Evolutionary conservation across 805 yeast genomes (phyloP), one percentile per base, ranked within the genome.

Genomic region (Komagataella phaffii): DNA sequence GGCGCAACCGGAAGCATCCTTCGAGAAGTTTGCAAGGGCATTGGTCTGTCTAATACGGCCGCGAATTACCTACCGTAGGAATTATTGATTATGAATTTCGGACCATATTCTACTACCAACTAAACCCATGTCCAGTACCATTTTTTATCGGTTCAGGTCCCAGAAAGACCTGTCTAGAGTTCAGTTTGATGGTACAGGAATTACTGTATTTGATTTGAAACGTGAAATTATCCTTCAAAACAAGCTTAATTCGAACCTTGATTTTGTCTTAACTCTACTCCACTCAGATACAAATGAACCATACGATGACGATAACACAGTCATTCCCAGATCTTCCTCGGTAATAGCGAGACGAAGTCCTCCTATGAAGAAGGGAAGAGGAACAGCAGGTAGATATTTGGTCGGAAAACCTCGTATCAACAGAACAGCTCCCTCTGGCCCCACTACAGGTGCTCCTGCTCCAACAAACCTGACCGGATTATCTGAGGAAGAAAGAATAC

Each of bases 101-200:
- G 12, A 10, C 2, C 6, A 3, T 30, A 30, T 30, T 30, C 14
- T 18, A 14, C 46, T 19, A 18, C 17, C 46, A 12, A 8, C n/a
- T 17, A 44, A 14, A 4, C 12, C 7, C 4, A 88, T 88, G 96
- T 85, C 95, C 7, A 87, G 96, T 12, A 83, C 87, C 2, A 86
- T 91, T 8, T 93, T 88, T 64, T 91, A 91, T 64, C 76, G 81
- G 62, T 91, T 93, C 66, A 70, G 80, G 54, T 91, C 96, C 14
- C 96, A 90, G 64, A 83, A 81, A 60, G 81, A 78, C 46, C 83
- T 86, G 24, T 80, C 86, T 1, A 77, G 95, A 46, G 79, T 93
- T 24, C 76, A 83, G 48, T 93, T 93, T 62, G 99, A 93, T 64
- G 99, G 99, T 18, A 91, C 99, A 0, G 97, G 98, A 24, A 80